Evolutionary conservation across 495 filamentous ascomycete genomes (phyloP).

Genomic region (Monascus purpureus): DNA sequence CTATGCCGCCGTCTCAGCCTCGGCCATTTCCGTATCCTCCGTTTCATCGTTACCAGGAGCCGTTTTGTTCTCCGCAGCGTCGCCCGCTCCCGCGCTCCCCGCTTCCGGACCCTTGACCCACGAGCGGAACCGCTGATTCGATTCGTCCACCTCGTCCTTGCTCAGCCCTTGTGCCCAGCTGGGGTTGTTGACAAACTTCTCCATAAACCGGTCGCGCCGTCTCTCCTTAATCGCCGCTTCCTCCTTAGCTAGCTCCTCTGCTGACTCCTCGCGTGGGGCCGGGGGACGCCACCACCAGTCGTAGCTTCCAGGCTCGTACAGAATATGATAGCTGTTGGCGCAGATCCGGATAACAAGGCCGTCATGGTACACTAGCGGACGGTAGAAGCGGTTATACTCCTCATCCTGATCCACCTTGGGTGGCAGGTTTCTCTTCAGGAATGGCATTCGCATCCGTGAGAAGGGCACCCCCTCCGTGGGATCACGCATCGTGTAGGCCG

Average conservation of each 20-base stretch:
- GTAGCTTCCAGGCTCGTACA: conserved; percentile 56
- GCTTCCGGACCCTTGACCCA: conserved; percentile 24
- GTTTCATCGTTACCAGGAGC: conserved; percentile 6
- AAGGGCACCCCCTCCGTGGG: conserved; percentile 74
- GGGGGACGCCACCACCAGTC: conserved; percentile 43
- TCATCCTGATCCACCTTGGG: conserved; percentile 35
- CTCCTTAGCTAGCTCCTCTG: conserved; percentile 30
- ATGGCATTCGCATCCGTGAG: conserved; percentile 48
- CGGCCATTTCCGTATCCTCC: conserved; percentile 27
- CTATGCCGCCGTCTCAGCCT: no score
- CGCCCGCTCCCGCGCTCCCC: conserved; percentile 1
- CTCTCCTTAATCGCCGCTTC: conserved; percentile 37
- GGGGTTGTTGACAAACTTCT: conserved; percentile 63
- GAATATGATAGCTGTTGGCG: conserved; percentile 67
- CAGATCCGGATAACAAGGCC: conserved; percentile 67
- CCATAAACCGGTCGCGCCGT: conserved; percentile 47
- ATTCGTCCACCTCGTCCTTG: conserved; percentile 56
- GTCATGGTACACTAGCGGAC: conserved; percentile 51
- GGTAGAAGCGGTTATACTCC: conserved; percentile 33
- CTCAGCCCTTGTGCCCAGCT: conserved; percentile 59
- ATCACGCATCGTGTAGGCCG: conserved; percentile 73
- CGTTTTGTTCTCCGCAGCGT: conserved; percentile 2
- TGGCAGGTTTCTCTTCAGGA: conserved; percentile 61
- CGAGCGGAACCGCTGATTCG: conserved; percentile 45
- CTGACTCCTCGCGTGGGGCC: conserved; percentile 18